phyloP scores from a whole-genome alignment of 768 basidiomycete genomes.

The Hericium rajendrae region DNA sequence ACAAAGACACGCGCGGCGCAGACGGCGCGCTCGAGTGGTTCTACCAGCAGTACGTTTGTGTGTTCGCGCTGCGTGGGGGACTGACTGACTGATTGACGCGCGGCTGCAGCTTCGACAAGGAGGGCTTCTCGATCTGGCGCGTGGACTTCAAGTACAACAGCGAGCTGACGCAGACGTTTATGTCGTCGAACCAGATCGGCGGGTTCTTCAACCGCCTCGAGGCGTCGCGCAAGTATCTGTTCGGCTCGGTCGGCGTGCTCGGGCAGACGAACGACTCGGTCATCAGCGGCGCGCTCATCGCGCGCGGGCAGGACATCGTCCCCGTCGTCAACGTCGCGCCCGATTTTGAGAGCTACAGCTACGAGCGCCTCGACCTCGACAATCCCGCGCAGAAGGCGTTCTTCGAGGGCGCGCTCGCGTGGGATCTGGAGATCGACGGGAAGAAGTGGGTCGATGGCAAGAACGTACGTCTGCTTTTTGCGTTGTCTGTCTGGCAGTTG shows the following conservation, averaged over 20 bases:
- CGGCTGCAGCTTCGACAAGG: constrained; percentile 62
- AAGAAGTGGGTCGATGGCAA: constrained; percentile 90
- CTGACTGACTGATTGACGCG: neutral
- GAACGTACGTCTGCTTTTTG: constrained; percentile 47
- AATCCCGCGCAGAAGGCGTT: constrained; percentile 74
- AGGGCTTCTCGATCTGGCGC: constrained; percentile 85
- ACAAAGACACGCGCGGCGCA: constrained; percentile 88
- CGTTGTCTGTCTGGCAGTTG: neutral
- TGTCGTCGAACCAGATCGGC: constrained; percentile 88
- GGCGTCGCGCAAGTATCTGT: constrained; percentile 93
- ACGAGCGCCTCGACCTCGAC: constrained; percentile 64
- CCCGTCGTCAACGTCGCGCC: constrained; percentile 74
- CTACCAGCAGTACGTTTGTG: constrained; percentile 71
- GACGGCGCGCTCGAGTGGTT: constrained; percentile 89
- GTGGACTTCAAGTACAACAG: constrained; percentile 96
- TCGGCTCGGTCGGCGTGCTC: constrained; percentile 87
- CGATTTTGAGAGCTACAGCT: constrained; percentile 86
- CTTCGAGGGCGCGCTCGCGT: constrained; percentile 89
- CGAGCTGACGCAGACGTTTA: constrained; percentile 87
- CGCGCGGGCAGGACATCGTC: constrained; percentile 67
- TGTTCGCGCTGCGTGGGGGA: neutral
- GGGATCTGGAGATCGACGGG: constrained; percentile 85
- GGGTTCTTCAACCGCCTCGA: constrained; percentile 99
- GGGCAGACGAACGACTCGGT: constrained; percentile 69
- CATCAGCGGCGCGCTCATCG: constrained; percentile 76